Base-by-base conservation (phyloP, 2,329 filamentous ascomycete genomes). In the Aschersonia sp. region DNA sequence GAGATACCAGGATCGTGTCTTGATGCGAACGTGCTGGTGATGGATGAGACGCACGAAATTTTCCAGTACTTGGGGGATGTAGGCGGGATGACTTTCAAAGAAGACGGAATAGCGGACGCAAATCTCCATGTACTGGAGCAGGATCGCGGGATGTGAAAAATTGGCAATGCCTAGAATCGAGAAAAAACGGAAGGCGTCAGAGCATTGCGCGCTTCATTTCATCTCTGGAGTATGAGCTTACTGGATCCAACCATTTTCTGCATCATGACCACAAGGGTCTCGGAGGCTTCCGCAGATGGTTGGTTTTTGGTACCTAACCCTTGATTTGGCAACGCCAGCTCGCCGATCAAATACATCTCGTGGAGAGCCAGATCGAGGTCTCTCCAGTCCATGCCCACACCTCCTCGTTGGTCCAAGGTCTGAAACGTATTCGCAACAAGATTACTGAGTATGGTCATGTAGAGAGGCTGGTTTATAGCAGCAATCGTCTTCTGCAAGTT, bases 111-210 rank as follows among this genome's bases (percentile, higher is more conserved):
- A 98, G 46, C 92, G 83, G 48, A 95, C 89, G 63, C 89, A 95
- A 37, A 95, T 94, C 63, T 98, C 92, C 89, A 98, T 96, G 60
- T 94, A 98, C 66, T 96, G 88, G 29, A 98, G 73, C 53, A 96
- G 79, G 46, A 96, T 89, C 12, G 89, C 87, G 1, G 92, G 90
- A 61, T 97, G 92, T 12, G 83, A 80, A 63, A 90, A 94, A 42
- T 76, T 83, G 50, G 87, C 83, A 55, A 96, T 84, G 55, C 86
- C 87, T 89, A 29, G 5, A 33, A 12, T 37, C 12, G 41, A 29
- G 12, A 5, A 12, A 10, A 35, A 43, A 22, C 48, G 37, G n/a
- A 35, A 32, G 12, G 12, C 12, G 35, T 37, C 35, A 37, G 35
- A 37, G 35, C 8, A 12, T 9, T 9, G 12, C 2, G 40, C 40